Evolutionary conservation across 2,329 filamentous ascomycete genomes (phyloP).

Genomic region (Botrytis aclada): DNA sequence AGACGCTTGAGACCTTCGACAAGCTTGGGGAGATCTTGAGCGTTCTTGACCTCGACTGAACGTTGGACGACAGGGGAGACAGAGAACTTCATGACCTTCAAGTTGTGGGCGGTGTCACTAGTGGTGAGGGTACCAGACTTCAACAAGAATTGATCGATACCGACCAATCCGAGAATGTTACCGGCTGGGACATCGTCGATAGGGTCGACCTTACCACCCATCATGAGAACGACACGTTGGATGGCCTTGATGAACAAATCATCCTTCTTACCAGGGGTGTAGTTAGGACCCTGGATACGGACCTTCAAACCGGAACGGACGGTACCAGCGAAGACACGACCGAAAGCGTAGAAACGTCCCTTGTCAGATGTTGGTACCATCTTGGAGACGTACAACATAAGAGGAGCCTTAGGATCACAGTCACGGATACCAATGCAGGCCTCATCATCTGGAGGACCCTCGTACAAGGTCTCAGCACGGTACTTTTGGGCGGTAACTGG

Average conservation of each 20-base stretch:
- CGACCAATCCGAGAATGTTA: slow-evolving; percentile 99
- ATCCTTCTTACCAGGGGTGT: slow-evolving; percentile 96
- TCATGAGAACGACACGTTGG: slow-evolving; percentile 99
- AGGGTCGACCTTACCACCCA: slow-evolving; percentile 98
- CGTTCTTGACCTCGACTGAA: slow-evolving; percentile 99
- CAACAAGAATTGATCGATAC: slow-evolving; percentile 99
- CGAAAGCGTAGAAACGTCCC: slow-evolving; percentile 99
- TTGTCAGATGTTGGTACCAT: slow-evolving; percentile 99
- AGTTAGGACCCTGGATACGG: slow-evolving; percentile 99
- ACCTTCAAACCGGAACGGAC: slow-evolving; percentile 98
- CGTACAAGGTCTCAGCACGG: slow-evolving; percentile 97
- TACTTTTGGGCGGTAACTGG: slow-evolving; percentile 95
- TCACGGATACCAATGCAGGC: slow-evolving; percentile 95
- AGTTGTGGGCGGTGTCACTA: slow-evolving; percentile 95
- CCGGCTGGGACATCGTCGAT: slow-evolving; percentile 98
- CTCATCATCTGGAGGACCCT: slow-evolving; percentile 92
- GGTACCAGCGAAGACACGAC: slow-evolving; percentile 99
- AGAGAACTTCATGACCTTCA: slow-evolving; percentile 99
- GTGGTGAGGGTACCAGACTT: slow-evolving; percentile 99
- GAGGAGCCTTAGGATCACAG: slow-evolving; percentile 95
- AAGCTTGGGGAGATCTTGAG: slow-evolving; percentile 98
- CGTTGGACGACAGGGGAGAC: slow-evolving; percentile 98
- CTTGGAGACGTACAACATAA: slow-evolving; percentile 99
- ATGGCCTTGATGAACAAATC: slow-evolving; percentile 99
- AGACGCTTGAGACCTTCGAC: slow-evolving; percentile 99